phyloP scores from a whole-genome alignment of 2,329 filamentous ascomycete genomes.

The Thielaviopsis ethacetica region DNA sequence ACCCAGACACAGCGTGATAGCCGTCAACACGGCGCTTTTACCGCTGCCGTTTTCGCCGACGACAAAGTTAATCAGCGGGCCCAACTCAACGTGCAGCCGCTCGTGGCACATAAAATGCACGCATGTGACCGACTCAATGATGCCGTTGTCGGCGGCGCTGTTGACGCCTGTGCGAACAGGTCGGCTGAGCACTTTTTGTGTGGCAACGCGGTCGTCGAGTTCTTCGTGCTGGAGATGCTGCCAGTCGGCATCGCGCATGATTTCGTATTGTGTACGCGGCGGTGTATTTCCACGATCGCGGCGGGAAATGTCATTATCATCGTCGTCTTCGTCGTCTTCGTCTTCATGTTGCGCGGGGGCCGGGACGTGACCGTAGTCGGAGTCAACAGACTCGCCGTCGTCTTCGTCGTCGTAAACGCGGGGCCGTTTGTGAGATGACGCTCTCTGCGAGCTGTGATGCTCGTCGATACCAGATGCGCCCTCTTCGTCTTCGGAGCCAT shows the following conservation, averaged over 20 bases:
- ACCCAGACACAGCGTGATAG: constrained; percentile 83
- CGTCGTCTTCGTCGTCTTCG: constrained; percentile 13
- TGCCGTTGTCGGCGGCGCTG: constrained; percentile 61
- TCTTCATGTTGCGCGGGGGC: background rate
- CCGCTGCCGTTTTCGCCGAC: constrained; percentile 95
- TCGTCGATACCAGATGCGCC: background rate
- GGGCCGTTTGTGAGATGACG: background rate
- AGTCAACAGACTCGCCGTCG: background rate
- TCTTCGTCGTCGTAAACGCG: background rate
- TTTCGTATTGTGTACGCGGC: constrained; percentile 43
- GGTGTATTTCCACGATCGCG: constrained; percentile 22
- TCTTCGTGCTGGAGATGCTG: constrained; percentile 39
- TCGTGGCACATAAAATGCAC: constrained; percentile 95
- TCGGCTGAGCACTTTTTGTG: constrained; percentile 34
- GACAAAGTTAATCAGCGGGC: constrained; percentile 93
- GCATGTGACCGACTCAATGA: constrained; percentile 75
- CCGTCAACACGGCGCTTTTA: constrained; percentile 89
- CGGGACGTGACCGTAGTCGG: background rate
- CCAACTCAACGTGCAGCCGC: constrained; percentile 66
- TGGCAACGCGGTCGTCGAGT: constrained; percentile 45
- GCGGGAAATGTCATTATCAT: constrained; percentile 18
- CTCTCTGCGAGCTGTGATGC: background rate
- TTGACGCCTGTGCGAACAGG: constrained; percentile 40
- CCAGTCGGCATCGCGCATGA: constrained; percentile 42
- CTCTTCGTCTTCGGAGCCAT: constrained; percentile 12